Evolutionary conservation across 2,329 filamentous ascomycete genomes (phyloP).

Genomic region (Alternaria solani): DNA sequence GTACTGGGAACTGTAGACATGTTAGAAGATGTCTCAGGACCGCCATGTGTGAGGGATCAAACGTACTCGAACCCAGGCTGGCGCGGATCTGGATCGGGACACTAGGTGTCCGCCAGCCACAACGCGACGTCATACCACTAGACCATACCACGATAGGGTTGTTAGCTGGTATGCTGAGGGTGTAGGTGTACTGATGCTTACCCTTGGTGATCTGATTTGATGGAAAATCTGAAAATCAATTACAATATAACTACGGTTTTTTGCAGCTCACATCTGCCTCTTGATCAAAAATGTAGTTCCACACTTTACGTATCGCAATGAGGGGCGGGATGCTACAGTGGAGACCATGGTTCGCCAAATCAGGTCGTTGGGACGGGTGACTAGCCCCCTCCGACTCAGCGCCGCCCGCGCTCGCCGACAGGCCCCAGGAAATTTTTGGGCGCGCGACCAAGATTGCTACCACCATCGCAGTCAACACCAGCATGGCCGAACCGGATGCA

Average conservation of each 20-base stretch:
- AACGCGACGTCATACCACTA: constrained; percentile 46
- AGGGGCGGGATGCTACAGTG: constrained; percentile 4
- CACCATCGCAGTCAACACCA: constrained; percentile 24
- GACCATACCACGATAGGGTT: constrained; percentile 35
- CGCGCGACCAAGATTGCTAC: constrained; percentile 21
- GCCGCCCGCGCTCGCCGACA: constrained; percentile 31
- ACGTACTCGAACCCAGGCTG: constrained; percentile 42
- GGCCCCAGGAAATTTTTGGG: constrained; percentile 35
- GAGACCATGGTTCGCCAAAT: neutral
- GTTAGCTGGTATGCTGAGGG: constrained; percentile 10
- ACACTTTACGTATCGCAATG: neutral
- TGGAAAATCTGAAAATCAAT: too few species aligned
- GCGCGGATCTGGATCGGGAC: constrained; percentile 37
- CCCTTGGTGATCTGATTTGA: neutral
- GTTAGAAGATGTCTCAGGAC: constrained; percentile 29
- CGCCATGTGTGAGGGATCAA: constrained; percentile 10
- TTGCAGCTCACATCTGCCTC: neutral
- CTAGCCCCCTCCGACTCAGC: constrained; percentile 23
- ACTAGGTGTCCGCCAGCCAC: constrained; percentile 34
- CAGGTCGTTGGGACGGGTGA: constrained; percentile 6
- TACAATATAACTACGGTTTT: neutral
- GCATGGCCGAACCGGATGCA: constrained; percentile 45
- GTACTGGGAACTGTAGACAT: constrained; percentile 39
- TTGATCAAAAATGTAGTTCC: neutral
- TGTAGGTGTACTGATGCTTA: too few species aligned